phyloP scores from a whole-genome alignment of 1,139 yeast species.

The Scheffersomyces illinoinensis region DNA sequence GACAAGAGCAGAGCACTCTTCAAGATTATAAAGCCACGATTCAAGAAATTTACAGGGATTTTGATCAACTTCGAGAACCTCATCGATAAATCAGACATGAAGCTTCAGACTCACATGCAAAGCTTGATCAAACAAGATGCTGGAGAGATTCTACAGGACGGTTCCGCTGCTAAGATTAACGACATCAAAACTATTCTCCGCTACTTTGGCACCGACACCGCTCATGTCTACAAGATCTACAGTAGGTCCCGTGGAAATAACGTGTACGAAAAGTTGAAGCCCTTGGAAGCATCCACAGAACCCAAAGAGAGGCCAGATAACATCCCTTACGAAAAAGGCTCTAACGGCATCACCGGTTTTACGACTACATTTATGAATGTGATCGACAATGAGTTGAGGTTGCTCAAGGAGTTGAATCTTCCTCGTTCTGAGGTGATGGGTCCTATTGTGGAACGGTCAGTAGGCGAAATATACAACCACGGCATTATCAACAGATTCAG shows the following conservation, averaged over 20 bases:
- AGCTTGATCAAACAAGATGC: slow-evolving; percentile 14
- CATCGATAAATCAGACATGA: slow-evolving; percentile 48
- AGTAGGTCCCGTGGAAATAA: slow-evolving; percentile 48
- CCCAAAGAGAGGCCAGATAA: slow-evolving; percentile 37
- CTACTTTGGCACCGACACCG: slow-evolving; percentile 41
- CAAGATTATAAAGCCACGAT: slow-evolving; percentile 35
- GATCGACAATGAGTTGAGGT: slow-evolving; percentile 48
- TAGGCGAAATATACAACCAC: slow-evolving; percentile 23
- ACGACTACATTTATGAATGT: slow-evolving; percentile 53
- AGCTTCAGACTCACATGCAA: slow-evolving; percentile 36
- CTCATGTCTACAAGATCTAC: slow-evolving; percentile 43
- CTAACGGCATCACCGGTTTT: slow-evolving; percentile 59
- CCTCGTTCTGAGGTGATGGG: slow-evolving; percentile 16
- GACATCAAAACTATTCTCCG: slow-evolving; percentile 37
- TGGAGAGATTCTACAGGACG: slow-evolving; percentile 10
- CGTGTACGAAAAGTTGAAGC: slow-evolving; percentile 43
- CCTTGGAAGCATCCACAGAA: slow-evolving; percentile 34
- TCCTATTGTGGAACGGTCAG: slow-evolving; percentile 22
- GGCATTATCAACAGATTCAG: slow-evolving; percentile 13
- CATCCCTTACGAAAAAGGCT: slow-evolving; percentile 60
- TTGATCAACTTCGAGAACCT: slow-evolving; percentile 46
- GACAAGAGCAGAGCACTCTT: slow-evolving; percentile 33
- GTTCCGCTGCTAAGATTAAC: slow-evolving; percentile 14
- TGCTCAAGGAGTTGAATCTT: slow-evolving; percentile 23
- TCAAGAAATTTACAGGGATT: slow-evolving; percentile 52